phyloP scores from a whole-genome alignment of 78 protist species.

The Salpingoeca rosetta region DNA sequence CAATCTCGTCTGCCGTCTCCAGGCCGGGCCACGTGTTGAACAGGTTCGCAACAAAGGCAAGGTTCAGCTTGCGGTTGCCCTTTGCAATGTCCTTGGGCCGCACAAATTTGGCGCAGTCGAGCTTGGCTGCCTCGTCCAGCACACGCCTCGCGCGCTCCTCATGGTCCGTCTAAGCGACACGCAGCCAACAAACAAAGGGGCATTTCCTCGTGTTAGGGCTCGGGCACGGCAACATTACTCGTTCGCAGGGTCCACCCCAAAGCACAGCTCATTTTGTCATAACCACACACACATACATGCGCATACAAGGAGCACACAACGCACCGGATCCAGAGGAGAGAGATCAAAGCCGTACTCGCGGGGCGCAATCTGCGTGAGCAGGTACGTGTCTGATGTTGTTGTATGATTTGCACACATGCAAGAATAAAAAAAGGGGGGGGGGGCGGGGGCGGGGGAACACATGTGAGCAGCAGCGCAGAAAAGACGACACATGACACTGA shows the following conservation, averaged over 20 bases:
- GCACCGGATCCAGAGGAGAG: not conserved
- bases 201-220: too few relatives aligned
- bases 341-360: not conserved
- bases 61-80: constrained; percentile 81
- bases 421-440: too few relatives aligned
- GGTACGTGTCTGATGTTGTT: constrained; percentile 78
- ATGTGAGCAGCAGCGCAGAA: not conserved
- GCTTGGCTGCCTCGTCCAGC: constrained; percentile 70
- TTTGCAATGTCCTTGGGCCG: constrained; percentile 59
- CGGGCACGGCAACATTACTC: too few relatives aligned
- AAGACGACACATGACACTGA: not conserved
- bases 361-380: constrained; percentile 67
- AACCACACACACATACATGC: too few relatives aligned
- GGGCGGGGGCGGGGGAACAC: not conserved
- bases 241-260: constrained; percentile 45
- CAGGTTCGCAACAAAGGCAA: constrained; percentile 88
- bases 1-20: constrained; percentile 25
- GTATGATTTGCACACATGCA: too few relatives aligned
- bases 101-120: constrained; percentile 68
- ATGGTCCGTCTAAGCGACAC: constrained; percentile 38
- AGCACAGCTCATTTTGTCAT: constrained; percentile 29
- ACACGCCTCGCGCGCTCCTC: constrained; percentile 70
- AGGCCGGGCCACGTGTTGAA: constrained; percentile 84
- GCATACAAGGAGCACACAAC: too few relatives aligned
- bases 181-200: too few relatives aligned